These are phyloP conservation scores for Eragrostis tef DNA, from an alignment of 202 grass and related monocot genomes.

Conservation along the genomic window DNA sequence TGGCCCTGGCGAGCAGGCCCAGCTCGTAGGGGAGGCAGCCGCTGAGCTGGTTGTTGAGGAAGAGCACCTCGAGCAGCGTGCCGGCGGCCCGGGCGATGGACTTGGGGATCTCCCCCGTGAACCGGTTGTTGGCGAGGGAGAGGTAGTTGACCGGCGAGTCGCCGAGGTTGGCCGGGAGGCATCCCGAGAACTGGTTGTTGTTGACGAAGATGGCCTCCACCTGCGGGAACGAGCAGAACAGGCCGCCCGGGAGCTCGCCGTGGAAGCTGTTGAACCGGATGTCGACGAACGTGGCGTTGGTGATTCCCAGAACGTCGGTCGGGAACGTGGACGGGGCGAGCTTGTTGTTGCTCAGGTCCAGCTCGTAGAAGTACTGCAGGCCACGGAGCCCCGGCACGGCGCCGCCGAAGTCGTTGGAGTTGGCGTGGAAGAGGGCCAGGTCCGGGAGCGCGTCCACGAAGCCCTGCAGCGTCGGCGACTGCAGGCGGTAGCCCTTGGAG, in stretches of 20 bases:
- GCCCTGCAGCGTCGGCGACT: neutral
- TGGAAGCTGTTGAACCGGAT: slow-evolving; percentile 69
- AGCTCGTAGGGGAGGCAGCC: slow-evolving; percentile 90
- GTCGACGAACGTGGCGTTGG: slow-evolving; percentile 87
- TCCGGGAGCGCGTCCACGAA: slow-evolving; percentile 65
- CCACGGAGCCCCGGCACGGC: slow-evolving; percentile 27
- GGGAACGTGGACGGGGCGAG: slow-evolving; percentile 52
- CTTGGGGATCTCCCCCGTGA: slow-evolving; percentile 74
- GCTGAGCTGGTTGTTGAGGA: slow-evolving; percentile 82
- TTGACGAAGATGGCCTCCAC: slow-evolving; percentile 86
- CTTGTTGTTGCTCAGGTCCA: slow-evolving; percentile 91
- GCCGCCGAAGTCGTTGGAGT: slow-evolving; percentile 75
- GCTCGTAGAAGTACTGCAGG: slow-evolving; percentile 82
- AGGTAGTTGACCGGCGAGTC: slow-evolving; percentile 75
- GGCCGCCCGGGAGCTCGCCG: slow-evolving; percentile 43
- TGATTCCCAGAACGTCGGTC: slow-evolving; percentile 43
- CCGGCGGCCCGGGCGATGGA: slow-evolving; percentile 59
- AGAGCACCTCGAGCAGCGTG: slow-evolving; percentile 78
- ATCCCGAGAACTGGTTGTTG: slow-evolving; percentile 74
- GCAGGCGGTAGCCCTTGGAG: slow-evolving; percentile 65
- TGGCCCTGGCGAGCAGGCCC: slow-evolving; percentile 65
- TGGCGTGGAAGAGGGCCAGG: slow-evolving; percentile 92
- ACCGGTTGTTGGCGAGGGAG: slow-evolving; percentile 83
- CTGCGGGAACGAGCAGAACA: slow-evolving; percentile 60
- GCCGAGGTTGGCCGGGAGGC: slow-evolving; percentile 69